phyloP scores from a whole-genome alignment of 2,329 filamentous ascomycete species.

The Colletotrichum cereale region DNA sequence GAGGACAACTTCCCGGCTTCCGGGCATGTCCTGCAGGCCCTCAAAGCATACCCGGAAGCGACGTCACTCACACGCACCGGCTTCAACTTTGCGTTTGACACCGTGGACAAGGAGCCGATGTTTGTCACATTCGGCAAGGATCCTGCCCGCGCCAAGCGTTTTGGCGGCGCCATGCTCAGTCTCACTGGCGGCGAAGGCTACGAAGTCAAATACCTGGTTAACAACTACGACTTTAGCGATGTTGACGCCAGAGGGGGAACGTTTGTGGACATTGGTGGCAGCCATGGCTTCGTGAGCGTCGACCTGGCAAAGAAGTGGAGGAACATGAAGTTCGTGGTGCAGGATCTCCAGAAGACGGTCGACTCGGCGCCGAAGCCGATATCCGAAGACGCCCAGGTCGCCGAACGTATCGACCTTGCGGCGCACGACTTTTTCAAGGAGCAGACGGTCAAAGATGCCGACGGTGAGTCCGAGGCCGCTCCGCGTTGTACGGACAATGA shows the following conservation, averaged over 20 bases:
- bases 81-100: constrained; percentile 64
- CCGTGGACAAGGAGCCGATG: constrained; percentile 64
- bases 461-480: constrained; percentile 40
- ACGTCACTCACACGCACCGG: constrained; percentile 61
- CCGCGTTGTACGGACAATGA: neutral
- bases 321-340: constrained; percentile 48
- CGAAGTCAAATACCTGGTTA: constrained; percentile 64
- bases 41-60: constrained; percentile 60
- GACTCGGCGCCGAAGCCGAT: constrained; percentile 37
- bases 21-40: constrained; percentile 59
- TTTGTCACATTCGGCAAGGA: constrained; percentile 66
- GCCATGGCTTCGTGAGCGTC: constrained; percentile 68
- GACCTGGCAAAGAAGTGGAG: constrained; percentile 64
- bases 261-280: constrained; percentile 71
- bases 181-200: constrained; percentile 69
- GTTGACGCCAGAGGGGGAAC: constrained; percentile 60
- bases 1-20: constrained; percentile 67
- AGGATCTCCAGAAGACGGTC: constrained; percentile 46
- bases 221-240: constrained; percentile 65
- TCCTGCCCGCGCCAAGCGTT: constrained; percentile 60
- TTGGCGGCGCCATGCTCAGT: constrained; percentile 67
- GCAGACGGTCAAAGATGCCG: constrained; percentile 45
- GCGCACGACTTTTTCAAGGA: constrained; percentile 43
- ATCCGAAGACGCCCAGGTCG: constrained; percentile 37
- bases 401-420: constrained; percentile 34